Evolutionary conservation across 305 asterid species (phyloP), one percentile per base, ranked within the genome.

Genomic region (Euphrasia arctica): DNA sequence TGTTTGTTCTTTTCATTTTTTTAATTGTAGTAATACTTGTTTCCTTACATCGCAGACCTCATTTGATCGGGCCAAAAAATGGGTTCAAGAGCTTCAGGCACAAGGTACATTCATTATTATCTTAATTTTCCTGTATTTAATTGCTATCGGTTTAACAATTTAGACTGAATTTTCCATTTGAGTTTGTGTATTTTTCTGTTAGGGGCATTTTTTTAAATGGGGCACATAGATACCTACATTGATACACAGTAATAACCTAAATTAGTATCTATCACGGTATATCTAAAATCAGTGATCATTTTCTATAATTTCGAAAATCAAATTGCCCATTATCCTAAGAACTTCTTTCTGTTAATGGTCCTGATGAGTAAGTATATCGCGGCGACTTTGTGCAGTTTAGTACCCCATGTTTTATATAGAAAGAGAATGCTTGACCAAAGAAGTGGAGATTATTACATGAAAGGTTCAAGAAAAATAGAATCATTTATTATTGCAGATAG

Each of bases 61-160:
- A 54, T 82, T 80, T 70, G 88, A 80, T 9, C 82, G 88, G 13
- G 88, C 85, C 36, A 80, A 82, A 65, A 82, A 82, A 71, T 82
- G 88, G 88, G 83, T 82, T 74, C 80, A 80, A 68, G 85, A 82
- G 79, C 88, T 82, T 51, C 82, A 78, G 47, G 79, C 85, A n/a
- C 88, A 82, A 75, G 88, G 88, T 82, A 64, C 61, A 18, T 64
- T 68, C 5, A 12, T 45, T 31, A 22, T 49, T 49, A 47, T 66
- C 59, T 49, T 51, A 49, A 2, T 9, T 51, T 18, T 18, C 64
- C 6, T 27, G 29, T 14, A 36, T 14, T 61, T 69, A 45, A 39
- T 48, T 31, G 8, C 22, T 49, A n/a, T 45, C 12, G 54, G 54
- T 18, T 49, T n/a, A 12, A 49, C 54, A 13, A 25, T 49, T 13